Evolutionary conservation across 1,284 basidiomycete species (phyloP).

Genomic region (Anthracocystis walkeri): DNA sequence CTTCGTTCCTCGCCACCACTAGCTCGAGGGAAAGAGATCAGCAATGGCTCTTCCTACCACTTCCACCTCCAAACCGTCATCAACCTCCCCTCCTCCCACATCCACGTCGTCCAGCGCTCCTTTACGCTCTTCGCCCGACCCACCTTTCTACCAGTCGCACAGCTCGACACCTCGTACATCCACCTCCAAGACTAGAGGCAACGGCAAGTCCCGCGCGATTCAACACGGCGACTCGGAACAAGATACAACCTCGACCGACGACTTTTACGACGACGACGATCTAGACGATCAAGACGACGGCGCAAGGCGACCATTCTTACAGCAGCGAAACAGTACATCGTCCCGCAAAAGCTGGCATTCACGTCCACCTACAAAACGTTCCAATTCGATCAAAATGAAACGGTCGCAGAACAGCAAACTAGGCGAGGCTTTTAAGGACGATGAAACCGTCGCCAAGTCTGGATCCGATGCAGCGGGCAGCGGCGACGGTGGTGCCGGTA

Average conservation of each 20-base stretch:
- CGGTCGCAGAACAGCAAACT: constrained; percentile 24
- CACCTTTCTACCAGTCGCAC: constrained; percentile 39
- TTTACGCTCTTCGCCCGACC: constrained; percentile 27
- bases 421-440: constrained; percentile 16
- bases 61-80: constrained; percentile 8
- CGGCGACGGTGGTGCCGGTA: neutral
- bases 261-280: constrained; percentile 38
- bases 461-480: neutral
- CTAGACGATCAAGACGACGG: constrained; percentile 12
- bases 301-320: constrained; percentile 21
- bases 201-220: constrained; percentile 25
- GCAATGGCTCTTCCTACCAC: constrained; percentile 27
- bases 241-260: constrained; percentile 30
- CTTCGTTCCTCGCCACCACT: constrained; percentile 16
- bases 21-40: neutral
- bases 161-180: constrained; percentile 34
- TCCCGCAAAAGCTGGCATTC: constrained; percentile 14
- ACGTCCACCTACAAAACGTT: constrained; percentile 15
- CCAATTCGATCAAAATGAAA: constrained; percentile 49
- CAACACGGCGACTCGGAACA: constrained; percentile 12
- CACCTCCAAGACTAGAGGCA: constrained; percentile 18
- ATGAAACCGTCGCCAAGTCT: constrained; percentile 26
- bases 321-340: constrained; percentile 15
- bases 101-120: constrained; percentile 15
- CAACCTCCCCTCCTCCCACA: constrained; percentile 4